These are phyloP conservation scores for Chytriomyces confervae DNA, from an alignment of 192 early-diverging fungal species.

Conservation along the genomic window DNA sequence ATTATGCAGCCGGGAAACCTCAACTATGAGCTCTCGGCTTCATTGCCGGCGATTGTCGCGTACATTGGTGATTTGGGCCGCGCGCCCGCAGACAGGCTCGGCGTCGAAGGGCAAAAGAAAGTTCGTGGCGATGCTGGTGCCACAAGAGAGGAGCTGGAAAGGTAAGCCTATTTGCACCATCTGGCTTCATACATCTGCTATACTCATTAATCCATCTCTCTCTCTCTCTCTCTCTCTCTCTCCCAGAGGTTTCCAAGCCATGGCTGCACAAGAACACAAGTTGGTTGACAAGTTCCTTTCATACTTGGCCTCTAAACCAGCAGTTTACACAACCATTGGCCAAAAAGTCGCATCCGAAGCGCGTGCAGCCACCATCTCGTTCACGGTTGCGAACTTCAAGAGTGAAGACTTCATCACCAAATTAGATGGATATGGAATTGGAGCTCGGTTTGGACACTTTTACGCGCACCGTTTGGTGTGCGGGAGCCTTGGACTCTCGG, in stretches of 20 bases:
- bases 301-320: slow-evolving; percentile 8
- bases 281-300: slow-evolving; percentile 1
- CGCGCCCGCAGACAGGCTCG: background rate
- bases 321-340: slow-evolving; percentile 12
- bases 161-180: background rate
- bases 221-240: background rate
- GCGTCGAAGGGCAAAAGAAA: background rate
- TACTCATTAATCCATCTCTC: background rate
- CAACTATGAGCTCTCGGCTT: slow-evolving; percentile 37
- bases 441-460: slow-evolving; percentile 30
- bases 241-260: background rate
- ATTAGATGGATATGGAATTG: slow-evolving; percentile 15
- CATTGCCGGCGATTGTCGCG: slow-evolving; percentile 13
- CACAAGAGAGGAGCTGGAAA: background rate
- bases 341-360: no score
- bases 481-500: slow-evolving; percentile 13
- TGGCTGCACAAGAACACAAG: background rate
- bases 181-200: no score
- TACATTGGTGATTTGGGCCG: slow-evolving; percentile 25
- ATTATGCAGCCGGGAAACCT: slow-evolving; percentile 34
- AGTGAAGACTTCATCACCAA: slow-evolving; percentile 24
- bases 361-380: slow-evolving; percentile 14
- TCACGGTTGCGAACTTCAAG: background rate
- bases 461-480: slow-evolving; percentile 34
- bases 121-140: background rate